Conservation (phyloP, 2,329 filamentous ascomycete genomes). For the Mollisiaceae sp. region DNA sequence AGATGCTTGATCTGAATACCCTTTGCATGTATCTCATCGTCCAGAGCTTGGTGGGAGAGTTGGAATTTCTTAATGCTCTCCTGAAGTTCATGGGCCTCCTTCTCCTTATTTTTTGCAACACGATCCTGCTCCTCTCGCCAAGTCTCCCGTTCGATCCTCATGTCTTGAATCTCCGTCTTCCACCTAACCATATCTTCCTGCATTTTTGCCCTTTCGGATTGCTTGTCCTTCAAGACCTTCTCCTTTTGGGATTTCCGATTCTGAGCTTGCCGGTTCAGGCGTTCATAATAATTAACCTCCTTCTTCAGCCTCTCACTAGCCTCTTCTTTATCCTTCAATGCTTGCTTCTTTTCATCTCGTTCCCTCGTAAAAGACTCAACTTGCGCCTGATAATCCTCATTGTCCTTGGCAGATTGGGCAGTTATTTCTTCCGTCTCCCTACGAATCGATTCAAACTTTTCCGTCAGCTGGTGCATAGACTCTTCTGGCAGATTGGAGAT, state of each 20-base stretch:
- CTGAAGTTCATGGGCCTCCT: conserved; percentile 57
- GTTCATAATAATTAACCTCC: conserved; percentile 79
- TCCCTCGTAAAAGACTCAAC: conserved; percentile 75
- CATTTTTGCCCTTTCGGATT: conserved; percentile 70
- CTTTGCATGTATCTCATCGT: conserved; percentile 75
- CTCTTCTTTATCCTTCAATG: conserved; percentile 88
- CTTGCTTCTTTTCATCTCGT: conserved; percentile 76
- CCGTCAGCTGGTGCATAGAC: conserved; percentile 78
- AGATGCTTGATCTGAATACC: conserved; percentile 74
- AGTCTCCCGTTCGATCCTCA: conserved; percentile 59
- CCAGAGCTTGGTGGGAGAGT: conserved; percentile 59
- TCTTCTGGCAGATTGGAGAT: conserved; percentile 62
- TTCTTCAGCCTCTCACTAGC: conserved; percentile 83
- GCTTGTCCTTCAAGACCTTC: conserved; percentile 69
- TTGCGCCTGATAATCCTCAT: conserved; percentile 70
- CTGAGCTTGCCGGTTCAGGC: conserved; percentile 80
- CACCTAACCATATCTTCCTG: conserved; percentile 73
- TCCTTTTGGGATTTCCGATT: conserved; percentile 81
- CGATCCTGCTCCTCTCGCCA: conserved; percentile 60
- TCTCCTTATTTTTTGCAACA: conserved; percentile 56
- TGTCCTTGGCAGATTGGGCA: conserved; percentile 71
- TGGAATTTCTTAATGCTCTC: conserved; percentile 65
- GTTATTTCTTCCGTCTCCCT: conserved; percentile 83
- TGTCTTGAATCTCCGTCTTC: conserved; percentile 65
- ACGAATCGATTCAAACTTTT: conserved; percentile 78